Percentiles rank a stretch among this genome's conserved stretches.
phyloP scores from a whole-genome alignment of 768 basidiomycete species.

The Lyophyllum semitale region DNA sequence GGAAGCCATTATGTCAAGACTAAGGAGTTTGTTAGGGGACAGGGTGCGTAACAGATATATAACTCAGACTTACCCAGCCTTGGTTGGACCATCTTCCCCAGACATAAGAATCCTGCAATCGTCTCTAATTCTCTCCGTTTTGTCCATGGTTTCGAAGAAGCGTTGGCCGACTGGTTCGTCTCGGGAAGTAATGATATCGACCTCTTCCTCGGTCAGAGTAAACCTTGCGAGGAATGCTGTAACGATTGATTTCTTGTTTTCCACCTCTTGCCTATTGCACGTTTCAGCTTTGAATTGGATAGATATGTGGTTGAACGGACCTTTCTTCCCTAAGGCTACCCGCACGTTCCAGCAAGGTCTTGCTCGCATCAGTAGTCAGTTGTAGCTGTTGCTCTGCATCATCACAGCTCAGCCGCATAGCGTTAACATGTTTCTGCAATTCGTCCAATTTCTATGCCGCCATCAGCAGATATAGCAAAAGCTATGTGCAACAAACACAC shows the following conservation, averaged over 20 bases:
- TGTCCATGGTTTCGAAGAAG: constrained; percentile 88
- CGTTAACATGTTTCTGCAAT: constrained; percentile 72
- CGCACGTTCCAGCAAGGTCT: constrained; percentile 79
- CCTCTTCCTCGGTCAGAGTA: constrained; percentile 75
- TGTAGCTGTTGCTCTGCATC: constrained; percentile 78
- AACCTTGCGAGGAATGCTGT: constrained; percentile 81
- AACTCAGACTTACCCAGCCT: constrained; percentile 60
- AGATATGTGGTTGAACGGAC: constrained; percentile 35
- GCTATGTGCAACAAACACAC: constrained; percentile 30
- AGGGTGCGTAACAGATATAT: background rate
- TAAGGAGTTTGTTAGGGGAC: constrained; percentile 27
- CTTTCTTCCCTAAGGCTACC: constrained; percentile 73
- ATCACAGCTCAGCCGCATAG: constrained; percentile 83
- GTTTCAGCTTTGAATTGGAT: background rate
- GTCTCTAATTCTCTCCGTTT: constrained; percentile 76
- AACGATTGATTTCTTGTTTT: constrained; percentile 73
- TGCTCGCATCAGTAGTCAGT: constrained; percentile 76
- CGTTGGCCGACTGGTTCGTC: constrained; percentile 72
- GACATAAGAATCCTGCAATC: constrained; percentile 89
- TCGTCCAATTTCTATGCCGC: constrained; percentile 74
- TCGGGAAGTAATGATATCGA: constrained; percentile 72
- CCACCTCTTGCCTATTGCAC: constrained; percentile 59
- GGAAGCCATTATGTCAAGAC: constrained; percentile 85
- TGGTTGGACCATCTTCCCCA: constrained; percentile 78
- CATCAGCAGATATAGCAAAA: constrained; percentile 1